These are phyloP conservation scores for Penicillium sp. DNA, from an alignment of 2,329 filamentous ascomycete genomes.

Conservation along the genomic window DNA sequence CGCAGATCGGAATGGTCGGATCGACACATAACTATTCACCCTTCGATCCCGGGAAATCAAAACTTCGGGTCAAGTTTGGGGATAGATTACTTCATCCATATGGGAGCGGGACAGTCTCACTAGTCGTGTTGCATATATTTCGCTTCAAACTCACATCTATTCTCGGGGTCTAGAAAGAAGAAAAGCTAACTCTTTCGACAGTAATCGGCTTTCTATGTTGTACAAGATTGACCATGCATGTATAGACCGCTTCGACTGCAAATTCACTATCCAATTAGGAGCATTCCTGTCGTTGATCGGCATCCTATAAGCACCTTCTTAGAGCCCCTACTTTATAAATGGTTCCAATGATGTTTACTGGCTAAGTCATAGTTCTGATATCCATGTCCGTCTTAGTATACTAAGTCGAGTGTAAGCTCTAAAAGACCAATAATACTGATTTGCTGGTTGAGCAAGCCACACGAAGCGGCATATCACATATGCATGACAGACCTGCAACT, in stretches of 20 bases:
- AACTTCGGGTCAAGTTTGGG: neutral
- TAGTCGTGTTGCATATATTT: neutral
- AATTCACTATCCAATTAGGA: conserved; percentile 58
- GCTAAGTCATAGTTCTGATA: conserved; percentile 47
- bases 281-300: conserved; percentile 59
- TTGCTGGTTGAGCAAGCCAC: conserved; percentile 49
- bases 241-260: conserved; percentile 61
- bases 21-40: neutral
- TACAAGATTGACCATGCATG: conserved; percentile 45
- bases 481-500: conserved; percentile 4
- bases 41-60: neutral
- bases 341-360: conserved; percentile 53
- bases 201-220: conserved; percentile 55
- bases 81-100: neutral
- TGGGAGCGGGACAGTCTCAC: neutral
- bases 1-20: neutral
- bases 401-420: conserved; percentile 61
- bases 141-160: neutral
- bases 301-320: conserved; percentile 57
- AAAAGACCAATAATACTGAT: conserved; percentile 59
- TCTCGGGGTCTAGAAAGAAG: neutral
- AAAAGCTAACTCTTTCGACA: neutral
- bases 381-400: conserved; percentile 59
- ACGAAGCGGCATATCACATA: conserved; percentile 27
- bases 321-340: conserved; percentile 58